Base-by-base conservation (phyloP, 345 rosid species). In the Populus tremula region DNA sequence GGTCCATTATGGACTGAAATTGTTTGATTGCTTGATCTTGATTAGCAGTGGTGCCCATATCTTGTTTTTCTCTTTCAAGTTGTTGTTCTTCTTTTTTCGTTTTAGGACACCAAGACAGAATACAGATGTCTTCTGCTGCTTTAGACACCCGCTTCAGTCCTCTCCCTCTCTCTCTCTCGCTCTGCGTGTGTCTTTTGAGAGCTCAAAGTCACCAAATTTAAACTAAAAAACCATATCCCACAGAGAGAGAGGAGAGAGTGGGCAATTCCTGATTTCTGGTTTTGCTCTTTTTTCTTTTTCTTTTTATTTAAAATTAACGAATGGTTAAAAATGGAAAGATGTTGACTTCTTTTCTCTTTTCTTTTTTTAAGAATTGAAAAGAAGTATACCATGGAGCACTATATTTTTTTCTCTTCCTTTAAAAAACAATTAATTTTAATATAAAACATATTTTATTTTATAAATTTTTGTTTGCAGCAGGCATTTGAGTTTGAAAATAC, bases 1-100 rank as follows among this genome's bases (percentile, higher is more conserved):
- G 84, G 81, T 88, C 93, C 89, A 93, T 87, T 66, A 90, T 84
- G 70, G 90, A 75, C 84, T 86, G 90, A 47, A 93, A 87, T 78
- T 91, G 92, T 88, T 87, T 87, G 85, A 91, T 80, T 25, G 89
- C 92, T 47, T 47, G 50, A 77, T 92, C 97, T 69, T 91, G 91
- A 85, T 87, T 78, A 78, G 84, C 84, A 74, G 74, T 75, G 71
- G 50, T 47, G 50, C 86, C 89, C 94, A 91, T 89, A 65, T 49
- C 78, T 49, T 70, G 69, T 68, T 67, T 62, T 29, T n/a, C 43
- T n/a, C 36, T 68, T 78, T 12, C 36, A 70, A 47, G 18, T 47
- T 47, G 17, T 4, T 47, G 5, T 14, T 47, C 17, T 47, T 47
- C 50, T 47, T 45, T 13, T 45, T 45, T 47, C 50, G 14, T 47